Evolutionary conservation across 2,329 filamentous ascomycete species (phyloP).

Genomic region (Ophiostoma triangulosporum): DNA sequence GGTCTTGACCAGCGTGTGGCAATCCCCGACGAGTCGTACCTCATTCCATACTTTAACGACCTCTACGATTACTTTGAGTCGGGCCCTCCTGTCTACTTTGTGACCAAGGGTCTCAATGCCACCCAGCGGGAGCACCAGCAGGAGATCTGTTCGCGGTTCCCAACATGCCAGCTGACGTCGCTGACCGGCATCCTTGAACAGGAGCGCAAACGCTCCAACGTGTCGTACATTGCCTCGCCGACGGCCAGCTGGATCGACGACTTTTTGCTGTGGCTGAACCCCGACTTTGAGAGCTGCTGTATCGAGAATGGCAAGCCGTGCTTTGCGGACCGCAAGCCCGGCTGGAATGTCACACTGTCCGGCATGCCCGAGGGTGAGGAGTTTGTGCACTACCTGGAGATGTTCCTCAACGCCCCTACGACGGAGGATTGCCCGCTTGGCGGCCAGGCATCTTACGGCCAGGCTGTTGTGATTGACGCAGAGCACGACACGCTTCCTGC

Average conservation of each 20-base stretch:
- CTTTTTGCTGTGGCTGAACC: slow-evolving; percentile 94
- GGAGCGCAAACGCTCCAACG: slow-evolving; percentile 76
- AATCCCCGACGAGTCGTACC: slow-evolving; percentile 82
- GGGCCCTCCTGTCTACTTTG: slow-evolving; percentile 92
- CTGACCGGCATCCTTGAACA: slow-evolving; percentile 84
- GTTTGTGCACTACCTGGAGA: slow-evolving; percentile 72
- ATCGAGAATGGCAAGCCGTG: slow-evolving; percentile 59
- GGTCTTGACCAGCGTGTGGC: slow-evolving; percentile 91
- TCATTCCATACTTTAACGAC: slow-evolving; percentile 95
- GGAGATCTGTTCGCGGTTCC: slow-evolving; percentile 81
- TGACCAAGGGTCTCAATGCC: slow-evolving; percentile 67
- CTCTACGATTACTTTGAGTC: slow-evolving; percentile 83
- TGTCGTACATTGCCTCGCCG: slow-evolving; percentile 78
- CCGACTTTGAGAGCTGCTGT: slow-evolving; percentile 60
- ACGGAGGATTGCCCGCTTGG: slow-evolving; percentile 76
- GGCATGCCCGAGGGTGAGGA: slow-evolving; percentile 93
- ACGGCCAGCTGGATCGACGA: slow-evolving; percentile 96
- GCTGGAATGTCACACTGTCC: slow-evolving; percentile 77
- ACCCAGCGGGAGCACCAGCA: slow-evolving; percentile 66
- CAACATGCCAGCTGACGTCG: slow-evolving; percentile 71
- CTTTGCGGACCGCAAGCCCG: slow-evolving; percentile 61
- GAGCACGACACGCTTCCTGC: slow-evolving; percentile 56
- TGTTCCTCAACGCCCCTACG: slow-evolving; percentile 71
- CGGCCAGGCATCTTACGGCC: slow-evolving; percentile 74
- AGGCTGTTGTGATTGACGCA: slow-evolving; percentile 66